Evolutionary conservation across 139 green algal species (phyloP).

Genomic region (Zygnema circumcarinatum): DNA sequence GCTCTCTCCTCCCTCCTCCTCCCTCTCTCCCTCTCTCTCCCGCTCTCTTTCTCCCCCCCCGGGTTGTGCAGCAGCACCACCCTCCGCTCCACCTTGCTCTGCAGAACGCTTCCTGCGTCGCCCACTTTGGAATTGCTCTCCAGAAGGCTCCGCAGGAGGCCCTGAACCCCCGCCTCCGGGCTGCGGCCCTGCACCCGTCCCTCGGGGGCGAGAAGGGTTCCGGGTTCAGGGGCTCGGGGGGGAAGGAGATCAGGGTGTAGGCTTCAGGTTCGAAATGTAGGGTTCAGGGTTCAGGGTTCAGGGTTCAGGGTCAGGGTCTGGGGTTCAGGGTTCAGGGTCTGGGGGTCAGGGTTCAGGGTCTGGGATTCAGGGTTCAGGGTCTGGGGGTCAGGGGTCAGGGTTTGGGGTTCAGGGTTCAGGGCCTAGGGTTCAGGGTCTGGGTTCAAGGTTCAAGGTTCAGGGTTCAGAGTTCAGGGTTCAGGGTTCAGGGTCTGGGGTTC

Average conservation of each 20-base stretch:
- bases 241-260: background rate
- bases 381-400: background rate
- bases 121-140: conserved; percentile 19
- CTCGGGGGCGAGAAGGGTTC: background rate
- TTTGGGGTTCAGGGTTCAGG: background rate
- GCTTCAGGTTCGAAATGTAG: too few relatives aligned
- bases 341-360: too few relatives aligned
- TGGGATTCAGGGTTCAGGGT: too few relatives aligned
- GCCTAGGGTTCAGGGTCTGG: too few relatives aligned
- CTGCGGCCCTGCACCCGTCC: background rate
- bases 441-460: background rate
- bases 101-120: background rate
- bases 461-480: too few relatives aligned
- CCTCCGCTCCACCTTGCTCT: background rate
- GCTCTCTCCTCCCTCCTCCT: background rate
- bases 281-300: too few relatives aligned
- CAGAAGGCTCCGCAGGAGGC: background rate
- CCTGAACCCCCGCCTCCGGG: background rate
- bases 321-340: too few relatives aligned
- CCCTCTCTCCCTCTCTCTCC: background rate
- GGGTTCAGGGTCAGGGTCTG: too few relatives aligned
- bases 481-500: too few relatives aligned
- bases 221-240: background rate
- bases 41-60: background rate
- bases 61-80: conserved; percentile 25